phyloP scores from a whole-genome alignment of 371 early-diverging fungal species.

The Conidiobolus incongruus region DNA sequence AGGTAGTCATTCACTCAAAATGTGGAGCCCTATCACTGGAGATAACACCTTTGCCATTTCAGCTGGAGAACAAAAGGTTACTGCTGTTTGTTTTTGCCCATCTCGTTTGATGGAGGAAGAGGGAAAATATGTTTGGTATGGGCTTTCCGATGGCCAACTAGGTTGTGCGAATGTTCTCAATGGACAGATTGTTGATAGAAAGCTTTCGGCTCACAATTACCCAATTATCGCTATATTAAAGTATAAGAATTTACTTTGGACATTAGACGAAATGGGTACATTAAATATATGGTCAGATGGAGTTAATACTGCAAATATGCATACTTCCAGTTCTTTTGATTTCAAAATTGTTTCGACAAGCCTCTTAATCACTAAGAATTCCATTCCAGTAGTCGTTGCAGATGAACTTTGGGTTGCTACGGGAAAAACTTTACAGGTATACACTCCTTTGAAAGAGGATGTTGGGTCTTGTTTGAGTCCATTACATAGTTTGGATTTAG shows the following conservation, averaged over 20 bases:
- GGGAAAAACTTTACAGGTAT: slow-evolving; percentile 12
- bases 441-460: no score
- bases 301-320: slow-evolving; percentile 8
- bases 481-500: no score
- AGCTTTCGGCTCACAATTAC: slow-evolving; percentile 22
- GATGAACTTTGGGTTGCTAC: slow-evolving; percentile 34
- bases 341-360: slow-evolving; percentile 10
- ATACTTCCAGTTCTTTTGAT: slow-evolving; percentile 6
- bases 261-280: slow-evolving; percentile 46
- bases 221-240: slow-evolving; percentile 39
- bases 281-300: slow-evolving; percentile 39
- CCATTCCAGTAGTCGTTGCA: slow-evolving; percentile 19
- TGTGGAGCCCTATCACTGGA: no score
- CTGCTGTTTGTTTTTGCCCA: slow-evolving; percentile 13
- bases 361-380: slow-evolving; percentile 14
- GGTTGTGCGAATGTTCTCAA: slow-evolving; percentile 17
- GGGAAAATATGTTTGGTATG: slow-evolving; percentile 31
- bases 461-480: no score
- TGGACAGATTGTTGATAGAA: slow-evolving; percentile 21
- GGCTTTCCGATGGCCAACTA: slow-evolving; percentile 25
- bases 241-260: slow-evolving; percentile 32
- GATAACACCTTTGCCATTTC: no score
- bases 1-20: no score
- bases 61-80: slow-evolving; percentile 5
- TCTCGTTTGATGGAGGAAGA: slow-evolving; percentile 14